Conservation (phyloP, 2,329 filamentous ascomycete species). For the Neonectria hederae region DNA sequence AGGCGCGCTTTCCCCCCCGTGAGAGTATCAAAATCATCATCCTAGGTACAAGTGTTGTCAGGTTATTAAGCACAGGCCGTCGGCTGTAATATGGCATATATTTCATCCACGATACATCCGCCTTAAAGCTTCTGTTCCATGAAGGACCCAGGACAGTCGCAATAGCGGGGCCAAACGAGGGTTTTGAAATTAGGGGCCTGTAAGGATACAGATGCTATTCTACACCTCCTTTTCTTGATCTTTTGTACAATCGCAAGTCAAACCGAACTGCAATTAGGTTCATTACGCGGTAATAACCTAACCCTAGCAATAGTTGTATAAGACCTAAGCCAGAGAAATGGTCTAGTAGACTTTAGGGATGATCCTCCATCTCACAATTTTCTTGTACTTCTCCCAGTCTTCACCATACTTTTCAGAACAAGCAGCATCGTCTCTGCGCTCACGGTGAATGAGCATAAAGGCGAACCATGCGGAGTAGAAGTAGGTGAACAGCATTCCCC, state of each 20-base stretch:
- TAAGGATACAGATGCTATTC: background rate
- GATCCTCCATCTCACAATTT: conserved; percentile 79
- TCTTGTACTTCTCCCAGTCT: conserved; percentile 88
- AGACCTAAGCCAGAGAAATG: background rate
- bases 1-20: no score
- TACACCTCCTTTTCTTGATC: background rate
- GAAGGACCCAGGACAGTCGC: no score
- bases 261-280: no score
- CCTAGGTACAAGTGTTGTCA: no score
- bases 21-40: no score
- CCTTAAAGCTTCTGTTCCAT: no score
- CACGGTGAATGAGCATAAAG: conserved; percentile 82
- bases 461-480: conserved; percentile 93
- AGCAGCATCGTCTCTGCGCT: conserved; percentile 85
- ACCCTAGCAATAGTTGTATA: background rate
- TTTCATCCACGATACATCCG: no score
- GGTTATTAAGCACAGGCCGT: no score
- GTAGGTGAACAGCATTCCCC: conserved; percentile 87
- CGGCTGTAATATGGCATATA: background rate
- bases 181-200: background rate
- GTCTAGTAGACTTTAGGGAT: conserved; percentile 71
- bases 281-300: no score
- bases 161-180: no score
- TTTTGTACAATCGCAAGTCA: no score
- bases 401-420: conserved; percentile 87